Conservation (phyloP, 208 protist species). For the Acanthamoeba healyi region DNA sequence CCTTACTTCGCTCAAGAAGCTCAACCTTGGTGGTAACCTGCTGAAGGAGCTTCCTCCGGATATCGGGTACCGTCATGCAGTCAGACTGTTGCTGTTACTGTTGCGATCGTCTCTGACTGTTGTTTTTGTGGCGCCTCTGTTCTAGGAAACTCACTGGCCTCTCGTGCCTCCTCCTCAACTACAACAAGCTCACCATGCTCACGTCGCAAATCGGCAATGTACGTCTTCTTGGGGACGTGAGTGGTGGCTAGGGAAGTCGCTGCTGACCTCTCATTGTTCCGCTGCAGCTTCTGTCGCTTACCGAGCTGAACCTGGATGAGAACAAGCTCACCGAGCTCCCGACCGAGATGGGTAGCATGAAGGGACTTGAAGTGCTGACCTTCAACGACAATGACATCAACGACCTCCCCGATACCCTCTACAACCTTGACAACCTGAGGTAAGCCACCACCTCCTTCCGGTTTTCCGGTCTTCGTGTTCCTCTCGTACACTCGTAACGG, state of each 20-base stretch:
- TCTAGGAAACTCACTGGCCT: conserved; percentile 30
- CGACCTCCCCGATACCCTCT: conserved; percentile 72
- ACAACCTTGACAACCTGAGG: conserved; percentile 62
- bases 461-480: not conserved
- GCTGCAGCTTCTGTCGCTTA: conserved; percentile 60
- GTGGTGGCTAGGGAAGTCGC: not conserved
- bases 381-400: conserved; percentile 79
- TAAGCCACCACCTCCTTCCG: not conserved
- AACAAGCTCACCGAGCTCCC: conserved; percentile 80
- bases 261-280: too few relatives aligned
- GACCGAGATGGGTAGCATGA: conserved; percentile 62
- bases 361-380: conserved; percentile 64
- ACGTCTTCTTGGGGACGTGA: not conserved
- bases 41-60: conserved; percentile 64
- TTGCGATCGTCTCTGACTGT: not conserved
- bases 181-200: conserved; percentile 78
- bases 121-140: conserved; percentile 16
- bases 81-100: too few relatives aligned
- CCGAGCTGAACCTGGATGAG: conserved; percentile 81
- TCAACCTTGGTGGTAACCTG: conserved; percentile 67
- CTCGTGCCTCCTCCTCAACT: conserved; percentile 58
- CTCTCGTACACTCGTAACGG: too few relatives aligned
- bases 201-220: conserved; percentile 56
- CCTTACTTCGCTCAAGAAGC: conserved; percentile 50
- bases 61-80: conserved; percentile 67